phyloP scores from a whole-genome alignment of 805 yeast species.

The Cyberlindnera mississippiensis region DNA sequence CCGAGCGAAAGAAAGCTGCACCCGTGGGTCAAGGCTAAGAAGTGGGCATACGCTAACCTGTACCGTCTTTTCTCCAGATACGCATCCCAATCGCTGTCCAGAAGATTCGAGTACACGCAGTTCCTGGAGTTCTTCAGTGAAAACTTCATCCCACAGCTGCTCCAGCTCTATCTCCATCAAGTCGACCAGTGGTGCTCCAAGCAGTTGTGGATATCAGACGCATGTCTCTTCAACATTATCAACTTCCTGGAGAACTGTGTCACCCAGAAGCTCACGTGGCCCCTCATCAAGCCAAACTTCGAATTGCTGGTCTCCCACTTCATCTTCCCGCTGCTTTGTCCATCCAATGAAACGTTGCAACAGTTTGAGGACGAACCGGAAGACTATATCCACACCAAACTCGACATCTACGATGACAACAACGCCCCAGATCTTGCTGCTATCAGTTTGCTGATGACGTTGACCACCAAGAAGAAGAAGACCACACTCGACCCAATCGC shows the following conservation, averaged over 20 bases:
- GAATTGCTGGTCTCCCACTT: conserved; percentile 65
- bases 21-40: conserved; percentile 73
- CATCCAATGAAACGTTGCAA: conserved; percentile 63
- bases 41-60: conserved; percentile 85
- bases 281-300: conserved; percentile 57
- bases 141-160: conserved; percentile 69
- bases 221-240: conserved; percentile 61
- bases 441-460: conserved; percentile 60
- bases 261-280: conserved; percentile 60
- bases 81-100: conserved; percentile 46
- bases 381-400: conserved; percentile 73
- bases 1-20: conserved; percentile 46
- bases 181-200: conserved; percentile 71
- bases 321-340: conserved; percentile 71
- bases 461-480: conserved; percentile 65
- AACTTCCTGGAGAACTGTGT: conserved; percentile 61
- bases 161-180: conserved; percentile 58
- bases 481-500: conserved; percentile 56
- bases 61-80: conserved; percentile 69
- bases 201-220: conserved; percentile 64
- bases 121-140: conserved; percentile 53
- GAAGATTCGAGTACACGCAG: conserved; percentile 51
- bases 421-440: conserved; percentile 79
- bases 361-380: conserved; percentile 82
- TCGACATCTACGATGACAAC: conserved; percentile 61